Evolutionary conservation across 495 filamentous ascomycete species (phyloP).

Genomic region (Neurospora sp.): DNA sequence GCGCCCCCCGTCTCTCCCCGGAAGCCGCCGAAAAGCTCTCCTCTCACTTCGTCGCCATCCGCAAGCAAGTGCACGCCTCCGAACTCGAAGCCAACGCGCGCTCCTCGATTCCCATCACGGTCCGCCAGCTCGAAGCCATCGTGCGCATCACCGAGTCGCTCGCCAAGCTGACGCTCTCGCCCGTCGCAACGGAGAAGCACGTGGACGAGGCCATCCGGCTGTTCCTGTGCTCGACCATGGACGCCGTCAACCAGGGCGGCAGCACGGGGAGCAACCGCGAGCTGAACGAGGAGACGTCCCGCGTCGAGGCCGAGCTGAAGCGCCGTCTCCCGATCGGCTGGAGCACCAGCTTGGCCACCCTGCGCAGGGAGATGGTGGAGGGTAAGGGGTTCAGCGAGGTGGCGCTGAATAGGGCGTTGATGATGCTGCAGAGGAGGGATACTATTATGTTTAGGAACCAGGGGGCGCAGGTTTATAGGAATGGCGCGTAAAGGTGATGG

Average conservation of each 20-base stretch:
- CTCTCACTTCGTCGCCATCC: slow-evolving; percentile 93
- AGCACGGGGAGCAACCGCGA: slow-evolving; percentile 69
- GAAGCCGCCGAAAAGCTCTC: slow-evolving; percentile 95
- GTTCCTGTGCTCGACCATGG: slow-evolving; percentile 96
- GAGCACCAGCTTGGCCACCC: slow-evolving; percentile 78
- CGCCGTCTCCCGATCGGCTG: slow-evolving; percentile 86
- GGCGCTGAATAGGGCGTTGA: slow-evolving; percentile 70
- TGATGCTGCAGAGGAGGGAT: slow-evolving; percentile 78
- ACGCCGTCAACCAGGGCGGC: slow-evolving; percentile 78
- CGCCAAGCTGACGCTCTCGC: slow-evolving; percentile 77
- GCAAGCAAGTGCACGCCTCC: slow-evolving; percentile 83
- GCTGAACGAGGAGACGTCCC: slow-evolving; percentile 75
- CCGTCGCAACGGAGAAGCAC: slow-evolving; percentile 78
- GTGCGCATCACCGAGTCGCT: slow-evolving; percentile 94
- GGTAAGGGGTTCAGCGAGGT: slow-evolving; percentile 78
- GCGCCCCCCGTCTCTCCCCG: slow-evolving; percentile 82
- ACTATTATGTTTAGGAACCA: slow-evolving; percentile 86
- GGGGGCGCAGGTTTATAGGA: slow-evolving; percentile 80
- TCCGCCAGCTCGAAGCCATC: slow-evolving; percentile 94
- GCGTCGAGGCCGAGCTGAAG: slow-evolving; percentile 86
- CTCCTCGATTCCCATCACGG: slow-evolving; percentile 91
- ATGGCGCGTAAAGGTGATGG: slow-evolving; percentile 24
- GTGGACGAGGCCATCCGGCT: slow-evolving; percentile 97
- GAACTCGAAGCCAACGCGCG: slow-evolving; percentile 81
- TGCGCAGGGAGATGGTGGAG: slow-evolving; percentile 84